Conservation (phyloP, 2,329 filamentous ascomycete species). For the Colletotrichum filicis region DNA sequence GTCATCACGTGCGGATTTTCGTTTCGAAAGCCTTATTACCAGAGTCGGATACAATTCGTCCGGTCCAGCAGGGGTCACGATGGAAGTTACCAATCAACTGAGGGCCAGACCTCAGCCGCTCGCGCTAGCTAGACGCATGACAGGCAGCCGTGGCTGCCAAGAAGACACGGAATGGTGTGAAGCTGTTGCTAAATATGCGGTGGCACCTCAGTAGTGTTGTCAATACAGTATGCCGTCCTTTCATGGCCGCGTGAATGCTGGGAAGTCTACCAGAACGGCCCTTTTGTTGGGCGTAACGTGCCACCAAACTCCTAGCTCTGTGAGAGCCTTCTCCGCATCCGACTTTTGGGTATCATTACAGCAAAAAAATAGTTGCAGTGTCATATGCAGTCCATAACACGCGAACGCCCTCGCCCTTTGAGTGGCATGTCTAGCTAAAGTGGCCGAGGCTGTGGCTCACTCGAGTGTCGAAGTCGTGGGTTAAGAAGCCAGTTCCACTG, state of each 20-base stretch:
- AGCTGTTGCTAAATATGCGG: neutral
- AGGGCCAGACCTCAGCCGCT: slow-evolving; percentile 14
- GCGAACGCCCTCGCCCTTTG: neutral
- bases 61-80: slow-evolving; percentile 10
- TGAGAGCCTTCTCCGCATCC: neutral
- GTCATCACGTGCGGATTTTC: slow-evolving; percentile 5
- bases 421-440: too few species aligned
- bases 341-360: slow-evolving; percentile 32
- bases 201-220: neutral
- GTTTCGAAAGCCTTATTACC: neutral
- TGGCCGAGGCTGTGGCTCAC: neutral
- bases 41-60: slow-evolving; percentile 16
- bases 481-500: neutral
- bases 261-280: neutral
- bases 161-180: neutral
- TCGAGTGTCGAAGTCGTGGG: neutral
- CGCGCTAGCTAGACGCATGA: slow-evolving; percentile 11
- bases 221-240: neutral
- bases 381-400: neutral
- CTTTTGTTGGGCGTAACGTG: neutral
- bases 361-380: slow-evolving; percentile 18
- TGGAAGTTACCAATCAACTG: neutral
- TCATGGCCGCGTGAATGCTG: neutral
- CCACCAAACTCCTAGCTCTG: neutral
- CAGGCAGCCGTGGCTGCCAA: neutral